Evolutionary conservation across 305 asterid genomes (phyloP).

Genomic region (Fraxinus nigra): DNA sequence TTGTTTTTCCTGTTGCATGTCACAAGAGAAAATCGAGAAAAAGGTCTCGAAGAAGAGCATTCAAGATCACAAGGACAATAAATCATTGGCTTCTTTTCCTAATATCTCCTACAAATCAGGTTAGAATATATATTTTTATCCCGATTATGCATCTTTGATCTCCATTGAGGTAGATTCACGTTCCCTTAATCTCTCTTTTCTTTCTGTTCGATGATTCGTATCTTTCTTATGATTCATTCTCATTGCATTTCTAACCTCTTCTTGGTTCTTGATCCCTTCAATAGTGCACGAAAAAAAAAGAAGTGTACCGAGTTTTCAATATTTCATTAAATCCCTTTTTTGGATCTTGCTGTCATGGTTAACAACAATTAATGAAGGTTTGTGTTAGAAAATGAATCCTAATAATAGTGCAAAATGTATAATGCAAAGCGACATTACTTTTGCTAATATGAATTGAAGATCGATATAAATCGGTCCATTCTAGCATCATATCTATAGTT

Average conservation of each 20-base stretch:
- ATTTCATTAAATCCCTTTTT: background rate
- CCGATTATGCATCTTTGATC: background rate
- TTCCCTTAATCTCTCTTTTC: background rate
- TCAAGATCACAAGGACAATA: constrained; percentile 33
- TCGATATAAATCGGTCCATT: no score
- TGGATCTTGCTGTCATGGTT: no score
- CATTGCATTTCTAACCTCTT: background rate
- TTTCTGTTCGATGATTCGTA: background rate
- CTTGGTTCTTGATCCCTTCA: background rate
- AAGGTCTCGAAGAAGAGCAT: constrained; percentile 35
- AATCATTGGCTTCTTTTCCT: constrained; percentile 29
- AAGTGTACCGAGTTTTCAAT: background rate
- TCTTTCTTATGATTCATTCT: background rate
- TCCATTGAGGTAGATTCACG: background rate
- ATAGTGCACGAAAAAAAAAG: background rate
- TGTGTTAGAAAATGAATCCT: background rate
- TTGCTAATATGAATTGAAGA: no score
- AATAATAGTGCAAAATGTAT: background rate
- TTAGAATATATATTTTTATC: constrained; percentile 6
- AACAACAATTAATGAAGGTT: background rate
- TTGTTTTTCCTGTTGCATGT: constrained; percentile 44
- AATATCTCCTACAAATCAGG: constrained; percentile 47
- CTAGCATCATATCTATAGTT: background rate
- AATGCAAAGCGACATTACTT: background rate
- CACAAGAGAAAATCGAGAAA: constrained; percentile 28